These are phyloP conservation scores for Paraphaeosphaeria minitans DNA, from an alignment of 2,329 filamentous ascomycete species.

Conservation along the genomic window DNA sequence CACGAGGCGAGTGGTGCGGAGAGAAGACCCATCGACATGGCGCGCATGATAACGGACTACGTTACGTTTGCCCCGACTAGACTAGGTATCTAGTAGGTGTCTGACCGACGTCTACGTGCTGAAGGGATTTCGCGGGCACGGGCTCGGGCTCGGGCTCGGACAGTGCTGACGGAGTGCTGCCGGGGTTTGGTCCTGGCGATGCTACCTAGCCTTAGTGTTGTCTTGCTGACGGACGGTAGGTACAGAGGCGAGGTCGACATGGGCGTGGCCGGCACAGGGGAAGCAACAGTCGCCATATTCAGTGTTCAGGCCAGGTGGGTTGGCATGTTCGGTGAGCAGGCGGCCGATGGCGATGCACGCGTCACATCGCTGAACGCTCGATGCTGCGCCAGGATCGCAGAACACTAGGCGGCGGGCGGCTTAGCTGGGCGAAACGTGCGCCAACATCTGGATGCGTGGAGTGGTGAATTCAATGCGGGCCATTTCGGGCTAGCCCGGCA, in stretches of 20 bases:
- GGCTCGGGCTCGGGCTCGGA: conserved; percentile 58
- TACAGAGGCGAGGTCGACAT: conserved; percentile 38
- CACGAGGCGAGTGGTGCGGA: conserved; percentile 20
- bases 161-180: conserved; percentile 66
- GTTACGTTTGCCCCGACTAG: conserved; percentile 69
- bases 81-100: too few species aligned
- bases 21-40: conserved; percentile 60
- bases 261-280: conserved; percentile 25
- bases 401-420: conserved; percentile 9
- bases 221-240: conserved; percentile 37
- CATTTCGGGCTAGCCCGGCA: conserved; percentile 14
- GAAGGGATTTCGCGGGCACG: conserved; percentile 58
- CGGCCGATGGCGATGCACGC: neutral
- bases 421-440: conserved; percentile 7
- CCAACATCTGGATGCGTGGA: conserved; percentile 16
- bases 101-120: conserved; percentile 72
- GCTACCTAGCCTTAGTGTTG: conserved; percentile 62
- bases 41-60: conserved; percentile 71
- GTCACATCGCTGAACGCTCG: conserved; percentile 4
- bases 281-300: conserved; percentile 31
- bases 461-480: conserved; percentile 21
- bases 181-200: conserved; percentile 63
- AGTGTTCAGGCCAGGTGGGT: too few species aligned
- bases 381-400: conserved; percentile 7
- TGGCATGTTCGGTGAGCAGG: too few species aligned